Percentiles rank a stretch among this genome's conserved stretches.
Evolutionary conservation across 257 asterid genomes (phyloP).

Genomic region (Petunia secreta): DNA sequence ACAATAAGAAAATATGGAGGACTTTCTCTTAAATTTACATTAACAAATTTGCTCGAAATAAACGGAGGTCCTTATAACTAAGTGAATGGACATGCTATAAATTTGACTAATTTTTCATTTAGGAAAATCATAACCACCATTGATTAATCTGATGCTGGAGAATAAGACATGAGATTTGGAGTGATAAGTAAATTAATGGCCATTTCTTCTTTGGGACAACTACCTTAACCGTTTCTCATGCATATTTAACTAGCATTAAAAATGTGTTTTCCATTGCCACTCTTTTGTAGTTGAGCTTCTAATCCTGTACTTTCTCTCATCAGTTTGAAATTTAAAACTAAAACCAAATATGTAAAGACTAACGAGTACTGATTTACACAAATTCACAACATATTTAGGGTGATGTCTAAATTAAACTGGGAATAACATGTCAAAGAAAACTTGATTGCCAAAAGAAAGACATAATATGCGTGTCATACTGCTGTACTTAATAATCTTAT

Average conservation of each 20-base stretch:
- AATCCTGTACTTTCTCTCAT: no score
- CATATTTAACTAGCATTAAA: not conserved
- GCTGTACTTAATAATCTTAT: no score
- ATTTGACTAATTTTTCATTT: not conserved
- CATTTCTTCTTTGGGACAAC: not conserved
- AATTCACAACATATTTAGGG: no score
- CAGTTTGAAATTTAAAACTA: no score
- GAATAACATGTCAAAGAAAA: no score
- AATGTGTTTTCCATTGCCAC: no score
- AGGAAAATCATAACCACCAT: not conserved
- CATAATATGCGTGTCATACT: no score
- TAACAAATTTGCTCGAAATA: conserved; percentile 12
- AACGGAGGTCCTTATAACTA: conserved; percentile 23
- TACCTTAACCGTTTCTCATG: conserved; percentile 1
- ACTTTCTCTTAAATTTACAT: conserved; percentile 21
- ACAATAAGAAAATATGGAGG: conserved; percentile 21
- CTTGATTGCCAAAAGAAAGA: no score
- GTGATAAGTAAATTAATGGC: not conserved
- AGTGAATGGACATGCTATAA: conserved; percentile 27
- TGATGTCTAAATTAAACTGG: no score
- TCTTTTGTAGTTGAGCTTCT: no score
- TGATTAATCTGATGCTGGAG: not conserved
- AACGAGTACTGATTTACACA: no score
- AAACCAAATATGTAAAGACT: no score
- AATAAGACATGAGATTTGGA: not conserved